Percentiles rank a stretch among this genome's conserved stretches.
These are phyloP conservation scores for Globisporangium lucens DNA, from an alignment of 352 stramenopile genomes.

Conservation along the genomic window DNA sequence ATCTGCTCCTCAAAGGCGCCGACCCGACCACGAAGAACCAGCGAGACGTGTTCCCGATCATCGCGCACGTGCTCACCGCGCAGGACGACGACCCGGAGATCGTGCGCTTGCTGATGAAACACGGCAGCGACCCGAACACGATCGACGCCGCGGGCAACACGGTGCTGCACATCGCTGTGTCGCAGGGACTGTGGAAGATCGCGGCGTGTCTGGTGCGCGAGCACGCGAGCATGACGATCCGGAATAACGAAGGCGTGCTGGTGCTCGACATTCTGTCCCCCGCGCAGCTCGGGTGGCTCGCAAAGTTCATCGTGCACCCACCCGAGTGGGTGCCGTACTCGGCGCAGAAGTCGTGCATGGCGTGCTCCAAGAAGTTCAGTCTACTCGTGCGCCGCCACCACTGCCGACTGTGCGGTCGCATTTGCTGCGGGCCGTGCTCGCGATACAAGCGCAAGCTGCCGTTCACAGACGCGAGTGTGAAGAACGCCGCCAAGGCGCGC, in stretches of 20 bases:
- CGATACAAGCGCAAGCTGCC: slow-evolving; percentile 71
- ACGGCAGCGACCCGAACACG: slow-evolving; percentile 76
- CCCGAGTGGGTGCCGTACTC: slow-evolving; percentile 69
- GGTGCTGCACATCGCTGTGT: slow-evolving; percentile 76
- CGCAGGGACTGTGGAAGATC: slow-evolving; percentile 72
- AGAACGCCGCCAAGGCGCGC: slow-evolving; percentile 36
- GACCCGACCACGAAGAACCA: slow-evolving; percentile 72
- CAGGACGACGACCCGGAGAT: slow-evolving; percentile 71
- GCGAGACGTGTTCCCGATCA: slow-evolving; percentile 70
- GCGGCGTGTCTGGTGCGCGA: slow-evolving; percentile 62
- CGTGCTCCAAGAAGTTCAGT: slow-evolving; percentile 63
- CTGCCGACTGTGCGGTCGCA: slow-evolving; percentile 79
- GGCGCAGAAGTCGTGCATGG: slow-evolving; percentile 71
- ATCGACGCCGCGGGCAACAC: slow-evolving; percentile 68
- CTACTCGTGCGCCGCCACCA: slow-evolving; percentile 76
- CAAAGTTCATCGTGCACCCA: slow-evolving; percentile 71
- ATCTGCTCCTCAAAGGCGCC: slow-evolving; percentile 52
- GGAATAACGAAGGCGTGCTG: slow-evolving; percentile 68
- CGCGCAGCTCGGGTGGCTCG: slow-evolving; percentile 67
- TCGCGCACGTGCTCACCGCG: slow-evolving; percentile 70
- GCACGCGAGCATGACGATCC: slow-evolving; percentile 65
- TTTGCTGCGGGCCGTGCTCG: slow-evolving; percentile 77
- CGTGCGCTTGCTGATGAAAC: slow-evolving; percentile 67
- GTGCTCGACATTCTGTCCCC: slow-evolving; percentile 74
- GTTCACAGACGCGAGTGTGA: slow-evolving; percentile 43